Evolutionary conservation across 169 alveolate species (phyloP).

Genomic region (Condylostoma magnum): DNA sequence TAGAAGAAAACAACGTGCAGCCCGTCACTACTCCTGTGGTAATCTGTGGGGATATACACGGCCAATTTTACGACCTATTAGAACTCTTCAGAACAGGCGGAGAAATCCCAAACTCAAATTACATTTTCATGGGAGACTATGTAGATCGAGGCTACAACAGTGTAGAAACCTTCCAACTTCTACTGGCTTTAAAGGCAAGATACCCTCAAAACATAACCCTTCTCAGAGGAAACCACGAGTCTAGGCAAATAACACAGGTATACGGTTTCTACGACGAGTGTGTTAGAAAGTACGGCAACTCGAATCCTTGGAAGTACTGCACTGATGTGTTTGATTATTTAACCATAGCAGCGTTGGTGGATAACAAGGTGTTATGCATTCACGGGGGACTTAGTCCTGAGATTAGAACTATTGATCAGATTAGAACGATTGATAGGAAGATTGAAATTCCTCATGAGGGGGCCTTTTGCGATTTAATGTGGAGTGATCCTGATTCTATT

Average conservation of each 20-base stretch:
- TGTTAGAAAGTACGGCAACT: conserved; percentile 74
- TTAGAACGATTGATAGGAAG: conserved; percentile 72
- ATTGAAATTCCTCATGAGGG: conserved; percentile 85
- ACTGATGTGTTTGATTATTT: conserved; percentile 80
- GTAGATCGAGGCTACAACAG: conserved; percentile 81
- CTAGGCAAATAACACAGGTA: conserved; percentile 69
- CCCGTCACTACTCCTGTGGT: conserved; percentile 83
- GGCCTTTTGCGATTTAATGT: conserved; percentile 79
- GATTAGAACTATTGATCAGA: conserved; percentile 75
- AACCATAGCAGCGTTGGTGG: conserved; percentile 76
- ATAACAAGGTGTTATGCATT: conserved; percentile 70
- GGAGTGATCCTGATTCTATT: conserved; percentile 86
- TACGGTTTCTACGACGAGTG: conserved; percentile 86
- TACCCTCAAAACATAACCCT: conserved; percentile 73
- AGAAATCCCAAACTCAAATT: conserved; percentile 60
- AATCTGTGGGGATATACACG: conserved; percentile 86
- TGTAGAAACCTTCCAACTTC: conserved; percentile 76
- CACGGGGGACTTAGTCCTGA: conserved; percentile 87
- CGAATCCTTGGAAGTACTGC: conserved; percentile 77
- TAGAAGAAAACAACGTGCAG: conserved; percentile 81
- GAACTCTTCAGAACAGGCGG: conserved; percentile 81
- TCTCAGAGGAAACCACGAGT: conserved; percentile 83
- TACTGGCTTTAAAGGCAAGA: conserved; percentile 67
- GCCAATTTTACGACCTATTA: conserved; percentile 74
- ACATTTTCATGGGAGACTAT: conserved; percentile 84